Base-by-base conservation (phyloP, 192 early-diverging fungal genomes). In the Phycomyces nitens region DNA sequence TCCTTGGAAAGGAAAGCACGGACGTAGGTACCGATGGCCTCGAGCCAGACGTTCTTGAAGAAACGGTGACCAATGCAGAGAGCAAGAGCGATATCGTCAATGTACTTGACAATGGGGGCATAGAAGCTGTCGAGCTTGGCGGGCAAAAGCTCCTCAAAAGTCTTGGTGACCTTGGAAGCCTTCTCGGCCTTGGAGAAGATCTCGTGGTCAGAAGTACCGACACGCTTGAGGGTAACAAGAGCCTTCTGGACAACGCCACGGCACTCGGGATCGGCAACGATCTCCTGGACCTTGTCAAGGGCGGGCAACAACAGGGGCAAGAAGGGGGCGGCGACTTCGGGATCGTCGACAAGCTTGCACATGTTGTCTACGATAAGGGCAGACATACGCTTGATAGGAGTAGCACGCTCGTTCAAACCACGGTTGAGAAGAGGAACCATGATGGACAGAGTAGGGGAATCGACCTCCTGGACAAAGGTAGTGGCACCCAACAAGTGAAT, bases 331-430 rank as follows among this genome's bases (percentile, higher is more conserved):
- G 88, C 88, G 63, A 88, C 86, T 66, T 83, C 79, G 51, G 91
- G 89, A 81, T 91, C 83, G 76, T 91, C 89, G 61, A 93, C 89
- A 42, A 93, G 80, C 77, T 91, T 93, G 77, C 87, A 91, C 91
- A 93, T 93, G 85, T 93, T 93, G 80, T 91, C 89, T 67, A 93
- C 89, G 71, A 93, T 91, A 68, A 93, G 83, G 50, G 86, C 84
- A 64, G 84, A 80, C 74, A 87, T 85, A 78, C 91, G 89, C 60
- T 87, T 79, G 62, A 91, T 86, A 58, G 86, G 79, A 57, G 83
- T 86, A 58, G 76, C 74, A 61, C 89, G 80, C 78, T 92, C 88
- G 50, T 77, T 72, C 38, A 87, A 69, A 77, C 82, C 89, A 87
- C 89, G 89, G 60, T 72, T 68, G 65, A 91, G 75, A 24, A 91